phyloP scores from a whole-genome alignment of 257 asterid genomes.

The Knoxia roxburghii region DNA sequence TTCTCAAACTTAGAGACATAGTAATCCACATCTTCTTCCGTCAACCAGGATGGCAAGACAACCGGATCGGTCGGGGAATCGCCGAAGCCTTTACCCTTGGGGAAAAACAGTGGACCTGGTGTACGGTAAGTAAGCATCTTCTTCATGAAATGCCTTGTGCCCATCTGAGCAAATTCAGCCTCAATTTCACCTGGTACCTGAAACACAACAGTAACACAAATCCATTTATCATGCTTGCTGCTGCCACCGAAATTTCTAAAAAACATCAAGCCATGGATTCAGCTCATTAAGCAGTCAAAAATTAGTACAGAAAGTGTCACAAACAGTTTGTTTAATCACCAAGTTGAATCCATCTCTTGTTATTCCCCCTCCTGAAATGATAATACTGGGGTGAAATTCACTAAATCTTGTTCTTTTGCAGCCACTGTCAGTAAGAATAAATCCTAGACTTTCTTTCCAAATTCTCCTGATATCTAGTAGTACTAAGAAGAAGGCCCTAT shows the following conservation, averaged over 20 bases:
- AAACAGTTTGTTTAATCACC: no score
- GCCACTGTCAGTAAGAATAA: not conserved
- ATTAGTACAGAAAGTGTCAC: no score
- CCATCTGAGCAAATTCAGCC: slow-evolving; percentile 52
- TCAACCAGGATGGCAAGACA: slow-evolving; percentile 46
- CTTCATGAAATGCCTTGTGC: slow-evolving; percentile 45
- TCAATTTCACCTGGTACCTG: slow-evolving; percentile 80
- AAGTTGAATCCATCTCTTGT: not conserved
- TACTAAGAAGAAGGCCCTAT: no score
- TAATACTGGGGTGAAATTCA: not conserved
- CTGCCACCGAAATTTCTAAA: no score
- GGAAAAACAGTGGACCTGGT: slow-evolving; percentile 47
- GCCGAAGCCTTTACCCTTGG: slow-evolving; percentile 51
- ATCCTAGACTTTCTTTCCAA: not conserved
- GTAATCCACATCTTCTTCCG: slow-evolving; percentile 61
- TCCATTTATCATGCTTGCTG: no score
- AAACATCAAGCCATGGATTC: no score
- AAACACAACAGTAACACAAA: not conserved
- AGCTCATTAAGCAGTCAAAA: no score
- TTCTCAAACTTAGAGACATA: slow-evolving; percentile 41
- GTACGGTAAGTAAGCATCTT: slow-evolving; percentile 36
- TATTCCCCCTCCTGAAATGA: not conserved
- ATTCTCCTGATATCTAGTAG: no score
- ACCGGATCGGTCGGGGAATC: slow-evolving; percentile 11
- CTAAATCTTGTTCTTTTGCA: not conserved